Evolutionary conservation across 2,329 filamentous ascomycete species (phyloP).

Genomic region (Pseudocercospora crystallina): DNA sequence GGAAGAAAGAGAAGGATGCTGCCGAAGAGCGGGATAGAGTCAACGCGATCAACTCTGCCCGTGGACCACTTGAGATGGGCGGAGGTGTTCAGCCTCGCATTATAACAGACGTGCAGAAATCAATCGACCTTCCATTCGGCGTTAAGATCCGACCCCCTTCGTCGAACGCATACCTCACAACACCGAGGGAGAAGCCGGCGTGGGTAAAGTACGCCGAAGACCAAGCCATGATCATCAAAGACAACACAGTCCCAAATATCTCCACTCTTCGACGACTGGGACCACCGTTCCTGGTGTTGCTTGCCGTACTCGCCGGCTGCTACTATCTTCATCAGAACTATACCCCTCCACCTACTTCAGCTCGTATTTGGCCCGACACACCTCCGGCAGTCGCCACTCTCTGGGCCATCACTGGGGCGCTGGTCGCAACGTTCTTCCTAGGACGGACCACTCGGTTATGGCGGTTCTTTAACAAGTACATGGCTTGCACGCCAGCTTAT

Average conservation of each 20-base stretch:
- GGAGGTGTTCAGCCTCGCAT: constrained; percentile 31
- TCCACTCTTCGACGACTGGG: constrained; percentile 44
- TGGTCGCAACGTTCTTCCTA: constrained; percentile 55
- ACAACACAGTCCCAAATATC: constrained; percentile 33
- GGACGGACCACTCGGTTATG: constrained; percentile 68
- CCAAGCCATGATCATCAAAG: constrained; percentile 35
- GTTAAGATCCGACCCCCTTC: constrained; percentile 24
- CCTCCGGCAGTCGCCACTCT: constrained; percentile 65
- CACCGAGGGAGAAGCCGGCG: constrained; percentile 31
- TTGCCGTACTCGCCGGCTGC: constrained; percentile 40
- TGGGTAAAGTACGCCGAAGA: constrained; percentile 41
- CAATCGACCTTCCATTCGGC: constrained; percentile 12
- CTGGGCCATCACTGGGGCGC: constrained; percentile 60
- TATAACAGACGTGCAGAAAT: constrained; percentile 3
- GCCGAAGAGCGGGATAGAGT: constrained; percentile 20
- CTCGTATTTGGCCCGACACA: constrained; percentile 60
- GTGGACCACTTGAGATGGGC: constrained; percentile 33
- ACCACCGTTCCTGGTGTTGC: constrained; percentile 43
- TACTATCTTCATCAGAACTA: constrained; percentile 50
- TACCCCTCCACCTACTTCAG: constrained; percentile 48
- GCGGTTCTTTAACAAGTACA: constrained; percentile 66
- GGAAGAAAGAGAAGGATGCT: constrained; percentile 27
- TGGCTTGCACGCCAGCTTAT: constrained; percentile 64
- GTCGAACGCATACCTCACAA: constrained; percentile 29
- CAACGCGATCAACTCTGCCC: constrained; percentile 23